phyloP scores from a whole-genome alignment of 2,329 filamentous ascomycete genomes.

The Fusarium metavorans region DNA sequence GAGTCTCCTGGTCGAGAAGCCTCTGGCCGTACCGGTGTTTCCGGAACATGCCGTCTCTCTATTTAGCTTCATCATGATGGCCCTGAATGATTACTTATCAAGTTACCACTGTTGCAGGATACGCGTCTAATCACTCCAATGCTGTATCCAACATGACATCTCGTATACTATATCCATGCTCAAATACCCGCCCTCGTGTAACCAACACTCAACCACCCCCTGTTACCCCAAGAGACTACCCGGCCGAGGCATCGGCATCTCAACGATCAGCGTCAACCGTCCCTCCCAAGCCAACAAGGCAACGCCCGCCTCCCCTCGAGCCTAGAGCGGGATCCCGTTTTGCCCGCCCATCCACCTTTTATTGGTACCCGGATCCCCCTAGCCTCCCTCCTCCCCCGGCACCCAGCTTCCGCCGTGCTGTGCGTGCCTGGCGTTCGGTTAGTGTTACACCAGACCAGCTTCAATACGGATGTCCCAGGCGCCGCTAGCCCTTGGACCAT shows the following conservation, averaged over 20 bases:
- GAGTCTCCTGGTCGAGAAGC: neutral
- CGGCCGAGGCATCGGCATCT: neutral
- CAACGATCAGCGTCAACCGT: neutral
- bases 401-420: conserved; percentile 4
- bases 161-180: neutral
- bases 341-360: neutral
- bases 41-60: neutral
- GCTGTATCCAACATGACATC: neutral
- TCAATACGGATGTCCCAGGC: neutral
- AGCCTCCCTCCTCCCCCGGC: neutral
- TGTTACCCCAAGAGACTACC: neutral
- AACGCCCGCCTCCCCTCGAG: conserved; percentile 7
- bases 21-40: neutral
- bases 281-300: neutral
- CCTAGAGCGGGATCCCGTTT: neutral
- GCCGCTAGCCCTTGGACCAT: neutral
- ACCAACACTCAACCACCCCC: neutral
- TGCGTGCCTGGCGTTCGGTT: conserved; percentile 4
- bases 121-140: neutral
- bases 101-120: neutral
- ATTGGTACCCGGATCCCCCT: neutral
- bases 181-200: neutral
- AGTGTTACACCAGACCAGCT: neutral
- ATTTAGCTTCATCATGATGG: neutral
- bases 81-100: neutral